Percentiles rank a stretch among this genome's conserved stretches.
These are phyloP conservation scores for Paragyromitra xinjiangensis DNA, from an alignment of 495 filamentous ascomycete species.

Conservation along the genomic window DNA sequence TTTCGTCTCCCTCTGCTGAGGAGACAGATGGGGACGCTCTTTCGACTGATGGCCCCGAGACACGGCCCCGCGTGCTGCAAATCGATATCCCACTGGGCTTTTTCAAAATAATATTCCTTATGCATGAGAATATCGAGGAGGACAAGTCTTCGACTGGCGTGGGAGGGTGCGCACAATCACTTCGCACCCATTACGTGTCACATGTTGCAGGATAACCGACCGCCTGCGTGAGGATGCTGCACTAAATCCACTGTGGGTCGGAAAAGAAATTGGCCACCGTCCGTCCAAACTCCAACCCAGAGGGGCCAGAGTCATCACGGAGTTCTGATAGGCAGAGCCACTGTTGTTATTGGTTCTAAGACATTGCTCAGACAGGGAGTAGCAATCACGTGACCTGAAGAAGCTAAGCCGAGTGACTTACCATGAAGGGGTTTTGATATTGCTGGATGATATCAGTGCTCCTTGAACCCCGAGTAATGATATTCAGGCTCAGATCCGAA, in stretches of 20 bases:
- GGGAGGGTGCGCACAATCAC: conserved; percentile 20
- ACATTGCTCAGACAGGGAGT: neutral
- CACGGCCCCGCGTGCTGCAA: neutral
- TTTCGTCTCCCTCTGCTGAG: neutral
- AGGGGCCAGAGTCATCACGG: neutral
- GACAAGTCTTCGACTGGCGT: neutral
- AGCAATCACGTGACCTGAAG: neutral
- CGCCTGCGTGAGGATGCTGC: neutral
- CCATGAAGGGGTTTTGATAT: neutral
- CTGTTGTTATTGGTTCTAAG: neutral
- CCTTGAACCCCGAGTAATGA: neutral
- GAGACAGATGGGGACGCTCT: neutral
- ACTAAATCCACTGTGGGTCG: conserved; percentile 1
- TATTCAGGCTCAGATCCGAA: neutral
- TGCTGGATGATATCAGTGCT: neutral
- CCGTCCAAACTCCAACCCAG: neutral
- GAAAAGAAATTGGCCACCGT: neutral
- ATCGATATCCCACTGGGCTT: neutral
- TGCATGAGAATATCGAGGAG: neutral
- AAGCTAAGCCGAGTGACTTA: conserved; percentile 9
- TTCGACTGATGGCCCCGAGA: neutral
- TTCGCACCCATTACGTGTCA: conserved; percentile 34
- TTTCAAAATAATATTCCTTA: neutral
- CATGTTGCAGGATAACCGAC: neutral
- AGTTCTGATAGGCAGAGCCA: neutral